phyloP scores from a whole-genome alignment of 2,329 filamentous ascomycete genomes.

The Sordariomycetes sp. region DNA sequence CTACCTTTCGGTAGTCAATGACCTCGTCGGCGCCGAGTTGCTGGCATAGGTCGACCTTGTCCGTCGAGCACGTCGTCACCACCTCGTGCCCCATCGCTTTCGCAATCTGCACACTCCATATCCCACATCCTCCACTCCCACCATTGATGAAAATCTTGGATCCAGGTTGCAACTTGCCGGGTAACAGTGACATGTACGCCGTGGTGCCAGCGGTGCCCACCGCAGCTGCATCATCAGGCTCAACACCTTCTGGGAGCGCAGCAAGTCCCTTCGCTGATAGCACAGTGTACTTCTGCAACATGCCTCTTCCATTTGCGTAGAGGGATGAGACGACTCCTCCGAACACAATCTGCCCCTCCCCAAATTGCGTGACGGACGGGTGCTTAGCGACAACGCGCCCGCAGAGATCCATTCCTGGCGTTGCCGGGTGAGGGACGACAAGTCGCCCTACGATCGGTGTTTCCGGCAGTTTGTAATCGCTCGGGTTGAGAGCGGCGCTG shows the following conservation, averaged over 20 bases:
- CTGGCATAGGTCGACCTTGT: conserved; percentile 21
- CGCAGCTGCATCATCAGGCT: conserved; percentile 13
- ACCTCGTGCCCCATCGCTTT: conserved; percentile 21
- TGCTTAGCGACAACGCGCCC: conserved; percentile 27
- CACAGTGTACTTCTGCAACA: conserved; percentile 27
- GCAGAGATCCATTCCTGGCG: conserved; percentile 34
- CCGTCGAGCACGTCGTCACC: conserved; percentile 21
- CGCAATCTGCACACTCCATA: conserved; percentile 26
- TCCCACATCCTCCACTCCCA: conserved; percentile 25
- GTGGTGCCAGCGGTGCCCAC: conserved; percentile 13
- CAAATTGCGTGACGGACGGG: neutral
- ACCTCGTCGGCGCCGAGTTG: conserved; percentile 25
- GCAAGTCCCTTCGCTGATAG: conserved; percentile 17
- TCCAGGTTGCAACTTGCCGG: conserved; percentile 20
- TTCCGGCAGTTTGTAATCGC: conserved; percentile 30
- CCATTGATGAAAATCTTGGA: conserved; percentile 16
- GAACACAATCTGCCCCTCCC: conserved; percentile 13
- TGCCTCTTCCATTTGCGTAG: too few relatives aligned
- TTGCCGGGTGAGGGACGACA: conserved; percentile 20
- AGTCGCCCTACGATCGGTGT: conserved; percentile 18
- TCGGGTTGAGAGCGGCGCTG: conserved; percentile 25
- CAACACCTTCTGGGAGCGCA: conserved; percentile 18
- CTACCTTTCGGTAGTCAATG: conserved; percentile 20
- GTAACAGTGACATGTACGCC: conserved; percentile 12
- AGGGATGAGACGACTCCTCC: conserved; percentile 32